Base-by-base conservation (phyloP, 202 grass and related monocot species). In the Zoysia matrella region DNA sequence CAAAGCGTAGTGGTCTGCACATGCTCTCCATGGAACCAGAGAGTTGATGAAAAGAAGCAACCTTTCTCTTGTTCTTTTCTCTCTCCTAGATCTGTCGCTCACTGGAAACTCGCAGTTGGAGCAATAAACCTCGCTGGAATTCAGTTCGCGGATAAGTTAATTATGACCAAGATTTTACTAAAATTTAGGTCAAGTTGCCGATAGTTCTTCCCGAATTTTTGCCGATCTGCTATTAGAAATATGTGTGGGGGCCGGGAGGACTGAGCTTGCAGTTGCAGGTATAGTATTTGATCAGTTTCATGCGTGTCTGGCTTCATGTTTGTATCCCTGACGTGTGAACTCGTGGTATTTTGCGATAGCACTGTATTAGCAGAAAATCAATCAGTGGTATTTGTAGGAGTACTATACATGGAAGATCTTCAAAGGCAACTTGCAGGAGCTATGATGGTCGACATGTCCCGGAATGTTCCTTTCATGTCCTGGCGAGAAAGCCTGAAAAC, bases 401-500 rank as follows among this genome's bases (percentile, higher is more conserved):
- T 73, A 53, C 11, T 16, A 76, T 49, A 42, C 16, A 81, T 60
- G 77, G 48, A 12, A 39, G 54, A 69, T 81, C 67, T 45, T 74
- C 8, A 4, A 61, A 72, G 54, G 40, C 80, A 86, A 76, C 77
- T 75, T 71, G 48, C 42, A 81, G 41, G 47, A 75, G 71, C n/a
- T 45, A 12, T 52, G 72, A 70, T 70, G 14, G 62, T 75, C 42
- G 75, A 80, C 79, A 83, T 79, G 49, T 75, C 75, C 49, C 79
- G 14, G 61, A 62, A 79, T 79, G 74, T 86, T 83, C 62, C 79
- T 86, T 74, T 79, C 88, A 86, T 75, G 63, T 58, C 79, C 36
- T 79, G 74, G 69, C 47, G 78, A 89, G 78, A 86, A 86, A 79
- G 52, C 22, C 22, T 22, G 22, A 22, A 22, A 22, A 22, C 22